phyloP scores from a whole-genome alignment of 306 rosid species.

The Vigna radiata region DNA sequence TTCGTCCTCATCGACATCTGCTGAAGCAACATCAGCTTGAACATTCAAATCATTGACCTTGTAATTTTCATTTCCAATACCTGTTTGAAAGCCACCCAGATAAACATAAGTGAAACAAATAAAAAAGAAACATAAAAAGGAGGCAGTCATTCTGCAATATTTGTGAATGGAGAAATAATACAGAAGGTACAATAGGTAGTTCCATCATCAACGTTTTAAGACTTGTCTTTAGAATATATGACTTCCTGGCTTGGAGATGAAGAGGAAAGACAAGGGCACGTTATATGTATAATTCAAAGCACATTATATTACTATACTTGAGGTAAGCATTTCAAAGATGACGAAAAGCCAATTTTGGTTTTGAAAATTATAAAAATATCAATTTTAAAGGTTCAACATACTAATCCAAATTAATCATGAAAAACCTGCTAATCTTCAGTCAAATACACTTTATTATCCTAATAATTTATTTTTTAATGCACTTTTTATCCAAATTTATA shows the following conservation, averaged over 20 bases:
- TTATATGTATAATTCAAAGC: background rate
- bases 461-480: background rate
- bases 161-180: background rate
- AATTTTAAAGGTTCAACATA: background rate
- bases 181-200: background rate
- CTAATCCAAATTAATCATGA: background rate
- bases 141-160: background rate
- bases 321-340: background rate
- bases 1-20: slow-evolving; percentile 70
- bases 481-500: background rate
- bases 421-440: background rate
- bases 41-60: slow-evolving; percentile 82
- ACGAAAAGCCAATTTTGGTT: background rate
- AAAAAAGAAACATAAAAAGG: background rate
- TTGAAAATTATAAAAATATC: background rate
- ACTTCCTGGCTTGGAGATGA: background rate
- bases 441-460: background rate
- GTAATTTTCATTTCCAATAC: slow-evolving; percentile 63
- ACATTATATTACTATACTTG: background rate
- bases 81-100: slow-evolving; percentile 45
- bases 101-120: background rate
- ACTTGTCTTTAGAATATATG: background rate
- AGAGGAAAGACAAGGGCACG: background rate
- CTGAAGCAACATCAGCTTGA: slow-evolving; percentile 67
- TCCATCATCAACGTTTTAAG: slow-evolving; percentile 9